Conservation (phyloP, 202 grass and related monocot species). For the Elaeis oleifera region DNA sequence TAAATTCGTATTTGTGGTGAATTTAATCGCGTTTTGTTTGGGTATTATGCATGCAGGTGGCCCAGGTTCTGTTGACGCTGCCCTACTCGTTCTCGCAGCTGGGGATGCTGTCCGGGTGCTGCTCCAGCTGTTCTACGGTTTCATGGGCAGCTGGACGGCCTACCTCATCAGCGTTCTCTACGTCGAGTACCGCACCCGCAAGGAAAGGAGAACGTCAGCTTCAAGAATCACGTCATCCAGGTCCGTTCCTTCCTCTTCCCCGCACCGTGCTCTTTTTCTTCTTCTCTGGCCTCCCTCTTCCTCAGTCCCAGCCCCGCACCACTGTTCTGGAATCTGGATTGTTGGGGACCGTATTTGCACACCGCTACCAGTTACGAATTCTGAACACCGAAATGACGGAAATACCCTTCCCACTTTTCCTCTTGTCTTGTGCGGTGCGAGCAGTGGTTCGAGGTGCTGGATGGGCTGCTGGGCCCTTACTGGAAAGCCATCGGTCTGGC, state of each 20-base stretch:
- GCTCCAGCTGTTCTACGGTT: constrained; percentile 85
- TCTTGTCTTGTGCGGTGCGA: neutral
- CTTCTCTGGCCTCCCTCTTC: neutral
- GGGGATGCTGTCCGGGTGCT: constrained; percentile 84
- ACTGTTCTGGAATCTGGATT: too few species aligned
- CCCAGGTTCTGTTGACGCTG: constrained; percentile 92
- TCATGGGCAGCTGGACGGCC: constrained; percentile 97
- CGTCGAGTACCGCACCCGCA: constrained; percentile 85
- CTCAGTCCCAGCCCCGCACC: neutral
- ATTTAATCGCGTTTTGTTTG: neutral
- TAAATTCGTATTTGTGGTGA: too few species aligned
- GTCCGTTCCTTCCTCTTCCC: constrained; percentile 12
- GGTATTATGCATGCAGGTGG: constrained; percentile 47
- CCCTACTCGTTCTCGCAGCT: constrained; percentile 98
- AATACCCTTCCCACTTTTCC: neutral
- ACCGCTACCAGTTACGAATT: too few species aligned
- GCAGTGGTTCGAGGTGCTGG: constrained; percentile 99
- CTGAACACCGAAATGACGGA: neutral
- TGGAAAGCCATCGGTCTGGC: constrained; percentile 88
- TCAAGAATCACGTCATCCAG: constrained; percentile 99
- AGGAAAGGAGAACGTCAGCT: constrained; percentile 89
- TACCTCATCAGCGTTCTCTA: constrained; percentile 99
- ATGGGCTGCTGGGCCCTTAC: constrained; percentile 92
- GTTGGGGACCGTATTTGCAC: too few species aligned
- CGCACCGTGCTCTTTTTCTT: neutral